Evolutionary conservation across 192 early-diverging fungal genomes (phyloP), one percentile per base, ranked within the genome.

Genomic region (Diversispora epigaea): DNA sequence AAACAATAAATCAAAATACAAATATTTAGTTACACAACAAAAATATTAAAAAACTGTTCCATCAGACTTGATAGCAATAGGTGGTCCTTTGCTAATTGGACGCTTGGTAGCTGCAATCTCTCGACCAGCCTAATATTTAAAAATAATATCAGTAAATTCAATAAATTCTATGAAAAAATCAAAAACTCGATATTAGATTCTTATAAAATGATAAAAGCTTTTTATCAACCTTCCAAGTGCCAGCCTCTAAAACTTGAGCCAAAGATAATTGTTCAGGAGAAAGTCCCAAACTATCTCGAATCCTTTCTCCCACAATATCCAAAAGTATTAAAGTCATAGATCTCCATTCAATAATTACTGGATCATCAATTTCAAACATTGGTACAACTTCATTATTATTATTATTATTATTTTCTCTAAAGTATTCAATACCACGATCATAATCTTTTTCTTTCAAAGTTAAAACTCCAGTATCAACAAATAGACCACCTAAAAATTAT

Each of bases 271-370:
- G 70, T 14, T 82, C 78, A 10, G 74, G 80, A 49, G 75, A 71
- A 46, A 93, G 79, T 1, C 78, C 79, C 12, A 91, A 84, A 21
- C 80, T 71, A 11, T 86, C 79, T 44, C 90, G 85, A 10, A 96
- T 88, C 12, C 80, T 78, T 0, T 86, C 82, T 0, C 90, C 93
- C 1, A 95, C 87, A 15, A 75, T 74, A 76, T 96, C 96, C 67
- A 98, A 76, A 45, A 93, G 83, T 0, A 88, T 86, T 1, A 98
- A 93, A 0, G 95, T 98, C 80, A 98, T 81, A 10, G 93, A 94
- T 17, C 96, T 88, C 96, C 96, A 98, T 77, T 98, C 96, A 57
- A 96, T 90, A 49, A 98, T 89, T 6, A 89, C 89, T 0, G 93
- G 89, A 77, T 98, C 95, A 68, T 82, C 81, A 15, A 88, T 89